Evolutionary conservation across 2,329 filamentous ascomycete genomes (phyloP).

Genomic region (Neopestalotiopsis clavispora): DNA sequence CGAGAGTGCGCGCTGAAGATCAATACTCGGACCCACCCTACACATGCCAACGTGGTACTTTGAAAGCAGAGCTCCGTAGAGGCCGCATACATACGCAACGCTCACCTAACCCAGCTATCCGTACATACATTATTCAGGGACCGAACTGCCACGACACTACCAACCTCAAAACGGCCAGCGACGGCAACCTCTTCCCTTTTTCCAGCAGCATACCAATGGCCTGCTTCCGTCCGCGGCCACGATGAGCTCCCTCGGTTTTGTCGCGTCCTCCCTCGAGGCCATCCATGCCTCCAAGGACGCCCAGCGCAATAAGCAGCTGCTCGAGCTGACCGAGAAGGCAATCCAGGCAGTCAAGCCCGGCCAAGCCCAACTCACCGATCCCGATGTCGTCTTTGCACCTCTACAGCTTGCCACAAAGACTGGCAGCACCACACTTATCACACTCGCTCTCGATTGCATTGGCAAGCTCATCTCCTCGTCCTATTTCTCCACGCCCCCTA

Average conservation of each 20-base stretch:
- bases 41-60: constrained; percentile 17
- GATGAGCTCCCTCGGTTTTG: constrained; percentile 94
- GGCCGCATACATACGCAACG: neutral
- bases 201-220: constrained; percentile 23
- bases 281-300: constrained; percentile 93
- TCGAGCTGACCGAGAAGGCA: constrained; percentile 80
- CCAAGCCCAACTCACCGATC: constrained; percentile 81
- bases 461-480: constrained; percentile 99
- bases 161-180: neutral
- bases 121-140: constrained; percentile 10
- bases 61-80: constrained; percentile 2
- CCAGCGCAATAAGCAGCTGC: constrained; percentile 81
- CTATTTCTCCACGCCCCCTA: constrained; percentile 82
- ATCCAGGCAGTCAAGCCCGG: constrained; percentile 85
- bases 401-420: constrained; percentile 89
- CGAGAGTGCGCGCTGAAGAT: neutral
- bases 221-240: constrained; percentile 52
- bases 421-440: constrained; percentile 82
- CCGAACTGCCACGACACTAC: constrained; percentile 7
- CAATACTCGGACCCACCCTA: constrained; percentile 12
- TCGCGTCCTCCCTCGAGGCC: constrained; percentile 89
- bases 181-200: neutral
- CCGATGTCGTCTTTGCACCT: constrained; percentile 90
- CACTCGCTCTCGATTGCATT: constrained; percentile 93
- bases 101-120: constrained; percentile 14